These are phyloP conservation scores for Phytophthora litchii DNA, from an alignment of 352 stramenopile genomes.

Conservation along the genomic window DNA sequence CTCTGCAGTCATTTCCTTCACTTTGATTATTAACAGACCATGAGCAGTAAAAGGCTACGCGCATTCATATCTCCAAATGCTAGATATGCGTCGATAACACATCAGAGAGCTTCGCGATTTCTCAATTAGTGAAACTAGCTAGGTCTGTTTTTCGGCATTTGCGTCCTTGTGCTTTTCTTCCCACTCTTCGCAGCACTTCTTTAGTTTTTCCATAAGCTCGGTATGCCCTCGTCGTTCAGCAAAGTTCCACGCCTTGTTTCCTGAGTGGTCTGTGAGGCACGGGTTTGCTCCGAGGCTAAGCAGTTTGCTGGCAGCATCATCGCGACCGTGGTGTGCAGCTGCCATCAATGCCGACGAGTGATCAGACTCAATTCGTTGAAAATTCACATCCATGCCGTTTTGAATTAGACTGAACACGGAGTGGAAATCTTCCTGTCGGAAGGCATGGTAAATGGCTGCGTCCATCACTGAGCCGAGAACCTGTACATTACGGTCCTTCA, in stretches of 20 bases:
- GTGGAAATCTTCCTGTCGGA: conserved; percentile 80
- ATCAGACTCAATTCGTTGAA: conserved; percentile 82
- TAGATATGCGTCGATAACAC: too few relatives aligned
- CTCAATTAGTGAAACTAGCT: conserved; percentile 10
- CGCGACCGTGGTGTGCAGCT: conserved; percentile 77
- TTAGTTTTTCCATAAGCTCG: conserved; percentile 71
- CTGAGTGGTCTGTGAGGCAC: conserved; percentile 52
- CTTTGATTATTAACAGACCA: neutral
- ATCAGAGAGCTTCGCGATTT: too few relatives aligned
- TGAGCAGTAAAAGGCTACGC: neutral
- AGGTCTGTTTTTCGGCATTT: conserved; percentile 18
- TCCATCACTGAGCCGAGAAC: conserved; percentile 87
- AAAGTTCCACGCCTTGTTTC: conserved; percentile 72
- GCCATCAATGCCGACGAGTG: conserved; percentile 78
- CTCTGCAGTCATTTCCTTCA: conserved; percentile 9
- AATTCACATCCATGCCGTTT: conserved; percentile 89
- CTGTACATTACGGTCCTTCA: conserved; percentile 75
- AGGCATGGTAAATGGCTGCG: conserved; percentile 81
- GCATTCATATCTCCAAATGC: conserved; percentile 11
- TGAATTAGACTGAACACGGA: conserved; percentile 79
- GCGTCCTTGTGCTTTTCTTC: conserved; percentile 36
- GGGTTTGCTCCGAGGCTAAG: conserved; percentile 72
- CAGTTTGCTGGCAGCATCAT: conserved; percentile 72
- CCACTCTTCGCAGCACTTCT: conserved; percentile 73
- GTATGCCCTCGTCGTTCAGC: conserved; percentile 69